phyloP scores from a whole-genome alignment of 169 alveolate genomes.

The Plasmodium coatneyi region DNA sequence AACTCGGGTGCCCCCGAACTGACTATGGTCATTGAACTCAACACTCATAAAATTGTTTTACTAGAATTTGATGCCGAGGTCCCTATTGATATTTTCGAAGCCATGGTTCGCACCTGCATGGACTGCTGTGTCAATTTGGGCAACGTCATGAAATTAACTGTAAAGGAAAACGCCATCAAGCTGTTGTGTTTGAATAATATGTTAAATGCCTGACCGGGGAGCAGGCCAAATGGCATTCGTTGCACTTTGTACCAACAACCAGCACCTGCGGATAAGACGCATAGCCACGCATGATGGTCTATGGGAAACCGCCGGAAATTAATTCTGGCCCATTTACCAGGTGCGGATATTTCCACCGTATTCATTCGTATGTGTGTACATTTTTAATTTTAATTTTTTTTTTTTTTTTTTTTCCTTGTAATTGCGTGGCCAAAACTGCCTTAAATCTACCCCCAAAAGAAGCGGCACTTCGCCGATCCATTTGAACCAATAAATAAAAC shows the following conservation, averaged over 20 bases:
- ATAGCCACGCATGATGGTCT: background rate
- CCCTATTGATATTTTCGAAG: slow-evolving; percentile 66
- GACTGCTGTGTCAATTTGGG: slow-evolving; percentile 52
- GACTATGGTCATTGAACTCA: slow-evolving; percentile 55
- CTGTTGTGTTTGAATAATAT: slow-evolving; percentile 47
- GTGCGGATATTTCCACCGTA: background rate
- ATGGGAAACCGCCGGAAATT: background rate
- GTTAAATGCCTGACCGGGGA: slow-evolving; percentile 11
- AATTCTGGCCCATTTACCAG: background rate
- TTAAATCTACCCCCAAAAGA: background rate
- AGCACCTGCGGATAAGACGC: background rate
- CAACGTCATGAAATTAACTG: slow-evolving; percentile 55
- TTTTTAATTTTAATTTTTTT: background rate
- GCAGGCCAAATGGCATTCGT: background rate
- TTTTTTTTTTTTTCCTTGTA: slow-evolving; percentile 1
- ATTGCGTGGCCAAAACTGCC: background rate
- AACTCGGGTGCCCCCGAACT: slow-evolving; percentile 73
- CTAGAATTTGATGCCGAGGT: slow-evolving; percentile 75
- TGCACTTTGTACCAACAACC: background rate
- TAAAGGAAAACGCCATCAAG: slow-evolving; percentile 66
- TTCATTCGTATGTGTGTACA: background rate
- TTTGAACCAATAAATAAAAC: background rate
- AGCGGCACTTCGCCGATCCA: background rate
- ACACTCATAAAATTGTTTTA: slow-evolving; percentile 51
- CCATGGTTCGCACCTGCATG: slow-evolving; percentile 55